These are phyloP conservation scores for Colletotrichum navitas DNA, from an alignment of 2,329 filamentous ascomycete genomes.

Conservation along the genomic window DNA sequence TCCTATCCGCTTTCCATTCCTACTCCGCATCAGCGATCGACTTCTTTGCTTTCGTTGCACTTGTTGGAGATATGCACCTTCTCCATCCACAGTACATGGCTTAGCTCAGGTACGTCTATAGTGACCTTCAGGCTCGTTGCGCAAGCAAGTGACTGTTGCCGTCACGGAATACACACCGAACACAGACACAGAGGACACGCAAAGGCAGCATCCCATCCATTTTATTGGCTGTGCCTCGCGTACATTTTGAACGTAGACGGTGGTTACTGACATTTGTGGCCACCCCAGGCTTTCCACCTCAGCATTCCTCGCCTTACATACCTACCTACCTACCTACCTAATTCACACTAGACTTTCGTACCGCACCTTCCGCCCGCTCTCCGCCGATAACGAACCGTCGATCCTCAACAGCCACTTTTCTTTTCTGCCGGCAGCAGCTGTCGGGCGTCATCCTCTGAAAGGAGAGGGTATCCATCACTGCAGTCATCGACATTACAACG, in stretches of 20 bases:
- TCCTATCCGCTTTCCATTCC: not conserved
- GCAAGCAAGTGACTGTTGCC: slow-evolving; percentile 12
- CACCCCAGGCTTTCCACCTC: slow-evolving; percentile 13
- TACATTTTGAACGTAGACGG: not conserved
- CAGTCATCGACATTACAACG: no score
- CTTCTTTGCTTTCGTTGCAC: slow-evolving; percentile 4
- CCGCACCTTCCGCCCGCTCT: slow-evolving; percentile 27
- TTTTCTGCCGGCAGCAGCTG: not conserved
- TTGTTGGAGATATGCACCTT: slow-evolving; percentile 34
- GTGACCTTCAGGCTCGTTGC: not conserved
- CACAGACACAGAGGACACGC: slow-evolving; percentile 5
- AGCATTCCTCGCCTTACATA: not conserved
- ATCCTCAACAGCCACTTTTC: not conserved
- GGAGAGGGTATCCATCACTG: not conserved
- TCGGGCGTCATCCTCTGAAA: not conserved
- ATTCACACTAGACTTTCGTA: slow-evolving; percentile 15
- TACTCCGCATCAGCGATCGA: not conserved
- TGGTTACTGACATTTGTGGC: slow-evolving; percentile 15
- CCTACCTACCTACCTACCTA: slow-evolving; percentile 6
- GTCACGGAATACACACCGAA: slow-evolving; percentile 2
- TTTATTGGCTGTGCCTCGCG: slow-evolving; percentile 7
- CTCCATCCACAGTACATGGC: slow-evolving; percentile 11
- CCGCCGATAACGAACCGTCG: slow-evolving; percentile 35
- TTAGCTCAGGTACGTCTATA: slow-evolving; percentile 33
- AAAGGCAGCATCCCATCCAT: not conserved